A percentile compares a stretch with the other conserved stretches of the same genome.
Evolutionary conservation across 139 green algal species (phyloP).

Genomic region (Volvox reticuliferus): DNA sequence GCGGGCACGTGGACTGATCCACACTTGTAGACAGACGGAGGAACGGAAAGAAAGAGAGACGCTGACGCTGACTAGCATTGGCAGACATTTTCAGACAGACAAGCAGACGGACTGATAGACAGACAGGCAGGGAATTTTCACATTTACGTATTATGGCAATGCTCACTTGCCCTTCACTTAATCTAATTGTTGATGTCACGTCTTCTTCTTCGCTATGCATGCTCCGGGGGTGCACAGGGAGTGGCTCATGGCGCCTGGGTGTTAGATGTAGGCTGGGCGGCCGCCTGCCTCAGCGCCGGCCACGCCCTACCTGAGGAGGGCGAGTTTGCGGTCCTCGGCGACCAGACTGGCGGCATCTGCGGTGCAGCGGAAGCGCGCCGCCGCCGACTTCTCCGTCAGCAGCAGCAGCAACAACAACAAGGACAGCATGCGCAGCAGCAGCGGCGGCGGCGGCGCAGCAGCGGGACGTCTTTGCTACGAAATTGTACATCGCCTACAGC

Average conservation of each 20-base stretch:
- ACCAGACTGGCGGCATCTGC: conserved; percentile 9
- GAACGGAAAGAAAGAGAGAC: too few relatives aligned
- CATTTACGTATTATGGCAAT: too few relatives aligned
- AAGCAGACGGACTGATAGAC: too few relatives aligned
- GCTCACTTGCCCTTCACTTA: too few relatives aligned
- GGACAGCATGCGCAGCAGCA: not conserved
- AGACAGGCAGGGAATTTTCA: too few relatives aligned
- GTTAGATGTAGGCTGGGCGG: conserved; percentile 40
- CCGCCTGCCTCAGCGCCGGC: conserved; percentile 34
- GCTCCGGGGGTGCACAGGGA: conserved; percentile 12
- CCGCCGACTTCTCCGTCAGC: not conserved
- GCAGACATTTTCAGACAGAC: too few relatives aligned
- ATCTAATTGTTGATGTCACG: too few relatives aligned
- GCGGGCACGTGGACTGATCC: too few relatives aligned
- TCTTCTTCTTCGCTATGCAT: too few relatives aligned
- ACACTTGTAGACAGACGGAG: too few relatives aligned
- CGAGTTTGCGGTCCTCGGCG: conserved; percentile 8
- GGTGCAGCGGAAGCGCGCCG: conserved; percentile 14
- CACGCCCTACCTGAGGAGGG: conserved; percentile 46
- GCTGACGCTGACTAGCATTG: too few relatives aligned
- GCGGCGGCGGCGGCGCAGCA: not conserved
- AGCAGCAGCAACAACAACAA: not conserved
- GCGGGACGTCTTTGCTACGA: too few relatives aligned
- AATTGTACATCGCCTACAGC: not conserved
- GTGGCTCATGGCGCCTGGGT: conserved; percentile 37